Evolutionary conservation across 495 filamentous ascomycete species (phyloP), one percentile per base, ranked within the genome.

Genomic region (Xanthoparmelia taractica): DNA sequence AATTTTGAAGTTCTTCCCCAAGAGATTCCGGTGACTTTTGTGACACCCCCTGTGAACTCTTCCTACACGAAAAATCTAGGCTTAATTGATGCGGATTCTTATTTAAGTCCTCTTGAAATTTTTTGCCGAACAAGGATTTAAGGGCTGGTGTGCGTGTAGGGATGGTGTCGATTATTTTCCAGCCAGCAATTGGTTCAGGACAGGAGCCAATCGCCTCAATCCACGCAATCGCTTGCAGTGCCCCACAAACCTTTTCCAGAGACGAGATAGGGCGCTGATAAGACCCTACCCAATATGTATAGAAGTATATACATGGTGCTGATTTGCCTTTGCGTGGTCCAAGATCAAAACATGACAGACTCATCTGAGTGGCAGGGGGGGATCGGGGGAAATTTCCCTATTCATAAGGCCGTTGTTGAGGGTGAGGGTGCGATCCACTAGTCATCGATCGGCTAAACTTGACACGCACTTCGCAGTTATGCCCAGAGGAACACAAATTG

Each of bases 401-500:
- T 75, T 17, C 64, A 75, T 34, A 64, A 71, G 37, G 69, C 72
- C 38, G 65, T 75, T 40, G 36, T 63, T 40, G 52, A 68, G 57
- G 61, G 73, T 73, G 63, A 67, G 58, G 12, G 36, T 18, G 20
- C 18, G 11, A 3, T 25, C 10, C 15, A 25, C 27, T 47, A 41
- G 38, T 11, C 55, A 37, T 48, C 7, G 11, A n/a, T 74, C 68
- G 69, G 69, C 72, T 58, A 36, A 64, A 27, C 50, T 63, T 65
- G n/a, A 64, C 25, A 1, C 1, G 3, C 37, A 48, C 23, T 48
- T 60, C 57, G 15, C 45, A 74, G 73, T 63, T 5, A 59, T 74
- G 63, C 73, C 73, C 15, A 56, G 45, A 40, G 73, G 69, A 40
- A 67, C 70, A n/a, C 67, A 63, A 54, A 48, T 73, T 15, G 17